Percentiles rank a stretch among this genome's conserved stretches.
phyloP scores from a whole-genome alignment of 2,329 filamentous ascomycete genomes.

The Neurospora sp. region DNA sequence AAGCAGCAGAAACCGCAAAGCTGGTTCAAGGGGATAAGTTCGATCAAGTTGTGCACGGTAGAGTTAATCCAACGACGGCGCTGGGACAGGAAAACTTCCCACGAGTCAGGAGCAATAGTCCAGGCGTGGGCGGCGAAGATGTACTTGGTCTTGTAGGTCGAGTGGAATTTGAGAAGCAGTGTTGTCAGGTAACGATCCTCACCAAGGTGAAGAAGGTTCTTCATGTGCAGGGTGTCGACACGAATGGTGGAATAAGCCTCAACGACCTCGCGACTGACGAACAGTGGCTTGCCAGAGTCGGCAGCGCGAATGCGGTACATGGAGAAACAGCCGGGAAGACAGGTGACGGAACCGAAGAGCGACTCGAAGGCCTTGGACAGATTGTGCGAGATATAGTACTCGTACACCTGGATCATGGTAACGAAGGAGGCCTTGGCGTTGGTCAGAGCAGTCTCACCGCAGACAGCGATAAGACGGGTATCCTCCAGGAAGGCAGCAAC shows the following conservation, averaged over 20 bases:
- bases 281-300: conserved; percentile 89
- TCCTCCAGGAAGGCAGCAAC: conserved; percentile 85
- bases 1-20: conserved; percentile 99
- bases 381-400: conserved; percentile 99
- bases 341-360: conserved; percentile 94
- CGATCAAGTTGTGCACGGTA: conserved; percentile 93
- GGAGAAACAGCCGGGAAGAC: conserved; percentile 95
- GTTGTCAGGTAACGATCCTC: conserved; percentile 98
- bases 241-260: conserved; percentile 84
- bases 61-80: conserved; percentile 99
- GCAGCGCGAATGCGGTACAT: conserved; percentile 97
- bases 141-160: conserved; percentile 97
- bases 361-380: conserved; percentile 94
- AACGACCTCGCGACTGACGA: conserved; percentile 87
- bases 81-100: conserved; percentile 91
- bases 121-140: conserved; percentile 85
- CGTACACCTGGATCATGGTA: conserved; percentile 99
- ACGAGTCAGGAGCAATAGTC: conserved; percentile 94
- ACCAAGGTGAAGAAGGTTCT: conserved; percentile 91
- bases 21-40: conserved; percentile 85
- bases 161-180: conserved; percentile 81
- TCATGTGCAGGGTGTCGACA: conserved; percentile 97
- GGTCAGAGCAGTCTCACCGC: conserved; percentile 85
- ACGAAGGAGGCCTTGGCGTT: conserved; percentile 90
- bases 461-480: conserved; percentile 85